Conservation (phyloP, 2,329 filamentous ascomycete genomes). For the Ascomycota sp. region DNA sequence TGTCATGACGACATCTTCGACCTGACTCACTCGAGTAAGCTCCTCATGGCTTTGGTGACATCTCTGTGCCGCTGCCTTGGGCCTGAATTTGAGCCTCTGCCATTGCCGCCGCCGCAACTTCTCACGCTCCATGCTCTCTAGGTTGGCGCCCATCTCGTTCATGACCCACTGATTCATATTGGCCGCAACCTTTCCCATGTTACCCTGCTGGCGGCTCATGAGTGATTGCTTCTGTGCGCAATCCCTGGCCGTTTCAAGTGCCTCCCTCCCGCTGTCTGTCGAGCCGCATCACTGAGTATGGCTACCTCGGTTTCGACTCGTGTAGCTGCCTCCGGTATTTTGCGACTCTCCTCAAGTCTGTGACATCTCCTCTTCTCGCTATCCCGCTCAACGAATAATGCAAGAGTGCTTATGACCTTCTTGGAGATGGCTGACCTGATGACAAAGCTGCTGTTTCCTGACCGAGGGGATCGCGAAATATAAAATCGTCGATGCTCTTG, state of each 20-base stretch:
- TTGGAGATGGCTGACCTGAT: slow-evolving; percentile 16
- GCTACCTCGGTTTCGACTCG: slow-evolving; percentile 1
- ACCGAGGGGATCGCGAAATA: slow-evolving; percentile 27
- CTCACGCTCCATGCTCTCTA: slow-evolving; percentile 25
- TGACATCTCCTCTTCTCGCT: slow-evolving; percentile 12
- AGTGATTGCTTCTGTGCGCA: slow-evolving; percentile 8
- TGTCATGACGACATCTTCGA: slow-evolving; percentile 13
- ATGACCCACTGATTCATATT: slow-evolving; percentile 40
- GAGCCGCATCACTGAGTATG: slow-evolving; percentile 1
- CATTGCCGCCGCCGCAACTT: slow-evolving; percentile 8
- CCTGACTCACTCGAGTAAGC: background rate
- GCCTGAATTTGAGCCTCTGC: slow-evolving; percentile 25
- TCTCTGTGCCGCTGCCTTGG: slow-evolving; percentile 32
- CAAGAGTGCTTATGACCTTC: slow-evolving; percentile 18
- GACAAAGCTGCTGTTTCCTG: slow-evolving; percentile 7
- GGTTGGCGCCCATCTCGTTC: slow-evolving; percentile 32
- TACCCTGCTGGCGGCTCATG: slow-evolving; percentile 15
- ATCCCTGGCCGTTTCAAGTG: slow-evolving; percentile 15
- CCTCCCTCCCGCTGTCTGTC: slow-evolving; percentile 4
- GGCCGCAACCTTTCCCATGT: slow-evolving; percentile 28
- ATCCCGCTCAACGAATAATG: slow-evolving; percentile 35
- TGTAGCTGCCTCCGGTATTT: background rate
- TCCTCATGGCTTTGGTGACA: slow-evolving; percentile 36
- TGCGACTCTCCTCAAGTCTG: background rate
- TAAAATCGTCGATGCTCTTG: slow-evolving; percentile 31